Evolutionary conservation across 805 yeast species (phyloP).

Genomic region (Wickerhamiella parazyma): DNA sequence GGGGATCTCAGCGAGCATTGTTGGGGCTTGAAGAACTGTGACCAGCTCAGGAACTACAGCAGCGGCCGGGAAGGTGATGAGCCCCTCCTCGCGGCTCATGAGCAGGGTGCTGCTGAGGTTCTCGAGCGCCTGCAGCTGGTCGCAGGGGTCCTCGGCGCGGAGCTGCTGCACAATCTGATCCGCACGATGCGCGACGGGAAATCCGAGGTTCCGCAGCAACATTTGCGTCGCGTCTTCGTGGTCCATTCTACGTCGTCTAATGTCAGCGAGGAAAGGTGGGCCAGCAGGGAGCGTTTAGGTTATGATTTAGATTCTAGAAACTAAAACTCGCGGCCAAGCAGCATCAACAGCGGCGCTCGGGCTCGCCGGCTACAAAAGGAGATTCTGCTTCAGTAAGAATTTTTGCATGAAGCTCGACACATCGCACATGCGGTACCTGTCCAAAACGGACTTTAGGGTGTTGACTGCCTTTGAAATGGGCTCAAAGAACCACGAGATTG

Average conservation of each 20-base stretch:
- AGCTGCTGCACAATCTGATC: constrained; percentile 5
- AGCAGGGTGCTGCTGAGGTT: constrained; percentile 8
- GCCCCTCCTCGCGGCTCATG: constrained; percentile 9
- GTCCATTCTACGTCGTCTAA: background rate
- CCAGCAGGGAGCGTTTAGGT: too few species aligned
- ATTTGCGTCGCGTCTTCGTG: constrained; percentile 3
- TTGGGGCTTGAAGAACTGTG: background rate
- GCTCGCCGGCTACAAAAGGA: too few species aligned
- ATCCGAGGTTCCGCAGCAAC: constrained; percentile 7
- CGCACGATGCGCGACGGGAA: background rate
- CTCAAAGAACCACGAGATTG: constrained; percentile 84
- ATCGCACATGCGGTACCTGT: constrained; percentile 82
- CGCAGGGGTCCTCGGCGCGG: background rate
- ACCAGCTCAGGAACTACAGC: constrained; percentile 1
- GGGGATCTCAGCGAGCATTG: constrained; percentile 58
- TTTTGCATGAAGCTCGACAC: constrained; percentile 74
- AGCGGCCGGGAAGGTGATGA: constrained; percentile 4
- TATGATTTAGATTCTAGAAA: too few species aligned
- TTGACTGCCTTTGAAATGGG: constrained; percentile 78
- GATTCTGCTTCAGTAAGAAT: background rate
- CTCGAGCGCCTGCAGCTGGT: constrained; percentile 7
- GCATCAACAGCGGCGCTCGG: too few species aligned
- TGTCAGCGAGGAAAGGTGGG: too few species aligned
- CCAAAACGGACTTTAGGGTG: constrained; percentile 81
- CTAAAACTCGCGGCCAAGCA: too few species aligned